Base-by-base conservation (phyloP, 805 yeast genomes). In the Ogataea paradorogensis region DNA sequence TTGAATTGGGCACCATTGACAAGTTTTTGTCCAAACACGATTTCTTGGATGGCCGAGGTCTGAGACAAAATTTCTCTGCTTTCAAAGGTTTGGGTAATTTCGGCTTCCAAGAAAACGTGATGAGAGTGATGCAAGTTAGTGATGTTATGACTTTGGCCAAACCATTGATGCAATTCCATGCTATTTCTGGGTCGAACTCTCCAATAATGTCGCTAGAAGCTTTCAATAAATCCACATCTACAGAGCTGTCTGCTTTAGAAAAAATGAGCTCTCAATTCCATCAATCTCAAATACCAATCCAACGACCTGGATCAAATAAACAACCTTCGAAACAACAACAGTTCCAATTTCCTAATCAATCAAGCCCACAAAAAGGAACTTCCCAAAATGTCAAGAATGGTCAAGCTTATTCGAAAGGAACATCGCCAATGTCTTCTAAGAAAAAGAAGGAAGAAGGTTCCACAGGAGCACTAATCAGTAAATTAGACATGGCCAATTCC, bases 71-170 rank as follows among this genome's bases (percentile, higher is more conserved):
- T 27, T 51, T 52, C 37, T 35, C 45, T 29, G 79, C 81, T 1
- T 70, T 70, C 46, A 65, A 69, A 31, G 65, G 65, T 28, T 62
- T 80, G 40, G 66, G 80, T 4, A 71, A 72, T 38, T 74, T 74
- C 46, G 95, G 95, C 0, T 60, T 84, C 5, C 80, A 78, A 39
- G 80, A 75, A 36, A 72, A 73, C 27, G 79, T 85, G 6, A 74
- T 85, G 77, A 66, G 91, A 43, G 70, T 81, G 15, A 62, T 87
- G 63, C 91, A 85, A 58, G 76, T 84, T 4, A 74, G 88, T 29
- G 93, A 86, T 59, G 82, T 82, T 8, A 83, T 88, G 87, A 71
- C 88, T 0, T 76, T 78, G 45, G 68, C 87, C 47, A 73, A 75
- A 40, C 79, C 84, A 5, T 63, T 88, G 40, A 79, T 85, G 78